Base-by-base conservation (phyloP, 805 yeast species). In the Nakazawaea holstii region DNA sequence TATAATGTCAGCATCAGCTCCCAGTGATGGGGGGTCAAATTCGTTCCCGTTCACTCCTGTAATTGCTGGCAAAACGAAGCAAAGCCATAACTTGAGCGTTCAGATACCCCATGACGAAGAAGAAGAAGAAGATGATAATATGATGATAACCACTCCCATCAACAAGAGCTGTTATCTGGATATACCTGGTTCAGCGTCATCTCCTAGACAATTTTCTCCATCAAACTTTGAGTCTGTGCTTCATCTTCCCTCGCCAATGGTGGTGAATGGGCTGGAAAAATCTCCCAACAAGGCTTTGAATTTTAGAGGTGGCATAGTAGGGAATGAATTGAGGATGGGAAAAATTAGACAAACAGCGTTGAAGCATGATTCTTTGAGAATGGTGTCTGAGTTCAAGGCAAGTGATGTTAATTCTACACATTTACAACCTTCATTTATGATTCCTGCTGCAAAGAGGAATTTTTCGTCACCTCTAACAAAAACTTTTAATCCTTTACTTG, bases 241-340 rank as follows among this genome's bases (percentile, higher is more conserved):
- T 1, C 74, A 68, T 43, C 57, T 74, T 15, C 80, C 80, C 2
- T 72, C 79, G 0, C 80, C 80, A 1, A 55, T 73, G 2, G 54
- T 66, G 6, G 60, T 55, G 28, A 41, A 31, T 17, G 37, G 37
- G 6, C 5, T 20, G 24, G 24, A 20, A 20, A 28, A 28, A 29
- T 24, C 45, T 13, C 40, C 45, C 24, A 20, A 20, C 24, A 20
- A 20, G 24, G 24, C 24, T 20, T 20, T 20, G 24, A 20, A 20
- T 20, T 20, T 20, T 20, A 20, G 24, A 20, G 24, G 24, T 20
- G 24, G 24, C 24, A 20, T 20, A 20, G 24, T 20, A 20, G 39
- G 39, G 15, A 36, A 36, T 14, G 40, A 35, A 4, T 42, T 42
- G 14, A 35, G 35, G 14, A 35, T 42, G 9, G 45, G 39, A 8